Percentiles rank a stretch among this genome's conserved stretches.
Conservation (phyloP, 1,284 basidiomycete genomes). For the Ceratobasidium sp. region DNA sequence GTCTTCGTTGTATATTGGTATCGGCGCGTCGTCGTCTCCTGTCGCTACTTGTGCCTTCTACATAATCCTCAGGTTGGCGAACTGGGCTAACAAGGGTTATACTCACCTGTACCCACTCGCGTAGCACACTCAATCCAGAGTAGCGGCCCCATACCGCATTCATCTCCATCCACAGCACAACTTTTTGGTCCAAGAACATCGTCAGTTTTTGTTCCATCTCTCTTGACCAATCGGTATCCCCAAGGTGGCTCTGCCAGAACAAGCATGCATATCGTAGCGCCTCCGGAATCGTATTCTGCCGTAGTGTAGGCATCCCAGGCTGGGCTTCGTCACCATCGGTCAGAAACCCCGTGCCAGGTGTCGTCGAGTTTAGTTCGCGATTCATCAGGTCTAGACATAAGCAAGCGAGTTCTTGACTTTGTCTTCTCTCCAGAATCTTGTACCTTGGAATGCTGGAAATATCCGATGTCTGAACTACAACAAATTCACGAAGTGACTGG, state of each 20-base stretch:
- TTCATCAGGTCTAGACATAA: constrained; percentile 4
- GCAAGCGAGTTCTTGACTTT: not conserved
- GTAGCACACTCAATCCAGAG: not conserved
- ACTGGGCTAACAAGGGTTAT: not conserved
- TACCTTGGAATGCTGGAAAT: not conserved
- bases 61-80: no score
- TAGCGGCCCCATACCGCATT: not conserved
- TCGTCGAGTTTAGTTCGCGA: not conserved
- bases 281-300: not conserved
- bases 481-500: constrained; percentile 24
- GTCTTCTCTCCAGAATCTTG: not conserved
- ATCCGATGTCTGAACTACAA: not conserved
- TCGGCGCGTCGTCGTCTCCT: no score
- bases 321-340: not conserved
- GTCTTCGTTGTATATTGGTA: no score
- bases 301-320: not conserved
- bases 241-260: constrained; percentile 17
- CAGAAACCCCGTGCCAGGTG: not conserved
- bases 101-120: no score
- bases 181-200: not conserved
- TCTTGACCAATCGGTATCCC: not conserved
- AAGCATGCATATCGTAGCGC: constrained; percentile 11
- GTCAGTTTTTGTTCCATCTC: not conserved
- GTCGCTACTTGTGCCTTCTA: no score
- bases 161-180: constrained; percentile 16